These are phyloP conservation scores for Yarrowia yakushimensis DNA, from an alignment of 805 yeast species.

Conservation along the genomic window DNA sequence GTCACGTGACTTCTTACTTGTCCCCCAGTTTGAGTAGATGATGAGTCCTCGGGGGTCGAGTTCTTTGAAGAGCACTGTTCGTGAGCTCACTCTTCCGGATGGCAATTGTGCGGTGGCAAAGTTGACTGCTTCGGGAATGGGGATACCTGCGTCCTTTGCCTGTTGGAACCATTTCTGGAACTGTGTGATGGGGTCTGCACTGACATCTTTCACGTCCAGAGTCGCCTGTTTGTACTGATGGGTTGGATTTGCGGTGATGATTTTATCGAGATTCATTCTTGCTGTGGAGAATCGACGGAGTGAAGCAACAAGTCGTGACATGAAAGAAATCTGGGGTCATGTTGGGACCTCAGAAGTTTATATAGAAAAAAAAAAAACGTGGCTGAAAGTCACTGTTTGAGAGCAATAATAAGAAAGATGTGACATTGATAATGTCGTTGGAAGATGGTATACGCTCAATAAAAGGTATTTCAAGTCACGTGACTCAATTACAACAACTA, in stretches of 20 bases:
- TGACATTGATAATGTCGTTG: too few relatives aligned
- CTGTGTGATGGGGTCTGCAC: conserved; percentile 63
- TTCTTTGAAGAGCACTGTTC: conserved; percentile 85
- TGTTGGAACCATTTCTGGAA: conserved; percentile 83
- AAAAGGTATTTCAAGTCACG: too few relatives aligned
- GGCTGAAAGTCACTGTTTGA: too few relatives aligned
- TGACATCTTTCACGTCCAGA: conserved; percentile 53
- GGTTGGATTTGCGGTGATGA: conserved; percentile 72
- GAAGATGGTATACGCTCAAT: too few relatives aligned
- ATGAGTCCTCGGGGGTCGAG: conserved; percentile 81
- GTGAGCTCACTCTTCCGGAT: conserved; percentile 81
- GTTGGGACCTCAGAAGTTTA: background rate
- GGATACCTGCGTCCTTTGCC: conserved; percentile 55
- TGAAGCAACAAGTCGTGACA: background rate
- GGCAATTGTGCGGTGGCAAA: conserved; percentile 89
- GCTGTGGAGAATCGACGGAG: background rate
- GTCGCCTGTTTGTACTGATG: conserved; percentile 76
- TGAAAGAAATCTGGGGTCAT: background rate
- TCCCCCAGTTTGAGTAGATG: conserved; percentile 87
- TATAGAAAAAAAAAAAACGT: too few relatives aligned
- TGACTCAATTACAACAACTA: too few relatives aligned
- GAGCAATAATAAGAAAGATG: too few relatives aligned
- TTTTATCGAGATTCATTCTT: conserved; percentile 11
- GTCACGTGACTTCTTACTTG: conserved; percentile 77
- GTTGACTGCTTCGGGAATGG: conserved; percentile 77